phyloP scores from a whole-genome alignment of 2,329 filamentous ascomycete genomes.

The Fusarium albosuccineum region DNA sequence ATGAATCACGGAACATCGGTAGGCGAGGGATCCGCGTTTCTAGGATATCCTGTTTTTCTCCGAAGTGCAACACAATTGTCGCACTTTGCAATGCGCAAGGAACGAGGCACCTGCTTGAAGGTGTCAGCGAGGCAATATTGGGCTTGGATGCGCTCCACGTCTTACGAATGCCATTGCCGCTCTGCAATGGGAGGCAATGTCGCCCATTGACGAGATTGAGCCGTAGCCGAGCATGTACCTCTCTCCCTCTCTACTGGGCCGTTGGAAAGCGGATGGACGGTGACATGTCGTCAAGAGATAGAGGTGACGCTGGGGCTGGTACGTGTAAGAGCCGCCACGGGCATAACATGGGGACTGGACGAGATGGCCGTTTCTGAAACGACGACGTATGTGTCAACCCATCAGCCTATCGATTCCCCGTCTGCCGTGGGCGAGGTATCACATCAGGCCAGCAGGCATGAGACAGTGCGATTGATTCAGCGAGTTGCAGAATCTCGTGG shows the following conservation, averaged over 20 bases:
- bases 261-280: slow-evolving; percentile 17
- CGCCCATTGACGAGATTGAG: slow-evolving; percentile 16
- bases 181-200: slow-evolving; percentile 21
- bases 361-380: slow-evolving; percentile 31
- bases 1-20: slow-evolving; percentile 23
- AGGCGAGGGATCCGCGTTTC: slow-evolving; percentile 29
- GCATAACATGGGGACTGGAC: slow-evolving; percentile 14
- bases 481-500: slow-evolving; percentile 14
- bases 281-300: slow-evolving; percentile 29
- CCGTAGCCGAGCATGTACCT: slow-evolving; percentile 15
- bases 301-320: slow-evolving; percentile 16
- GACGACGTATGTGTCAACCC: slow-evolving; percentile 35
- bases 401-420: slow-evolving; percentile 37
- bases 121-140: slow-evolving; percentile 21
- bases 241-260: slow-evolving; percentile 21
- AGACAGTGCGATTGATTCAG: slow-evolving; percentile 15
- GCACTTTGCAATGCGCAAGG: slow-evolving; percentile 27
- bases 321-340: slow-evolving; percentile 40
- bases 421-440: not conserved
- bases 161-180: slow-evolving; percentile 29
- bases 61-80: slow-evolving; percentile 29
- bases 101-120: slow-evolving; percentile 6
- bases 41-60: slow-evolving; percentile 1
- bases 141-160: slow-evolving; percentile 2
- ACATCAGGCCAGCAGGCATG: slow-evolving; percentile 20